Evolutionary conservation across 352 stramenopile species (phyloP), one percentile per base, ranked within the genome.

Genomic region (Peronospora belbahrii): DNA sequence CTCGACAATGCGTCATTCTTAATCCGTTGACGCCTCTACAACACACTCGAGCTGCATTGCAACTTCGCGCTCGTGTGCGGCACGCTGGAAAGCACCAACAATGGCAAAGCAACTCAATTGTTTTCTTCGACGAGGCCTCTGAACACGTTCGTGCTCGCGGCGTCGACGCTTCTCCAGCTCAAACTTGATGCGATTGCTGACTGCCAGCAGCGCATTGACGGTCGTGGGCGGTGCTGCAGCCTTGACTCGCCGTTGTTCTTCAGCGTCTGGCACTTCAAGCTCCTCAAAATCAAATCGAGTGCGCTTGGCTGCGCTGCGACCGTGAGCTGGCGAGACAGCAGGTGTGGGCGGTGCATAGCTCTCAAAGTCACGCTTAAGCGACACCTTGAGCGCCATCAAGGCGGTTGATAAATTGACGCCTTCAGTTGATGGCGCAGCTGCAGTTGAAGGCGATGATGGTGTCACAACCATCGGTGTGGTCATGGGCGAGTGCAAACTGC

Each of bases 61-160:
- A 4, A 74, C 50, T 24, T 79, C 57, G 42, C 80, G 74, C 53
- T 91, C 77, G 42, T 74, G 73, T 4, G 74, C 71, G 3, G 80
- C 80, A 31, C 77, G 80, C 30, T 91, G 80, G 55, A 91, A 91
- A 2, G 80, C 80, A 8, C 74, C 70, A 23, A 83, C 61, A 44
- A 91, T 91, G 25, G 80, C 77, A 47, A 88, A 86, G 49, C 82
- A 89, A 52, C 67, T 86, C 41, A 91, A 58, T 28, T 91, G 74
- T 48, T 84, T 66, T 30, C 74, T 59, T 68, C 75, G 77, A 39
- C 70, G 59, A 28, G 73, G 61, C 14, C 54, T 68, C 33, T 74
- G 59, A 15, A 48, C 60, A 15, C 68, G 67, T 41, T 87, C 68
- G 22, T 59, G 67, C 23, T 78, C 75, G 20, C 60, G 56, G 13